Percentiles rank a stretch among this genome's conserved stretches.
phyloP scores from a whole-genome alignment of 495 filamentous ascomycete species.

The Neurospora sp. region DNA sequence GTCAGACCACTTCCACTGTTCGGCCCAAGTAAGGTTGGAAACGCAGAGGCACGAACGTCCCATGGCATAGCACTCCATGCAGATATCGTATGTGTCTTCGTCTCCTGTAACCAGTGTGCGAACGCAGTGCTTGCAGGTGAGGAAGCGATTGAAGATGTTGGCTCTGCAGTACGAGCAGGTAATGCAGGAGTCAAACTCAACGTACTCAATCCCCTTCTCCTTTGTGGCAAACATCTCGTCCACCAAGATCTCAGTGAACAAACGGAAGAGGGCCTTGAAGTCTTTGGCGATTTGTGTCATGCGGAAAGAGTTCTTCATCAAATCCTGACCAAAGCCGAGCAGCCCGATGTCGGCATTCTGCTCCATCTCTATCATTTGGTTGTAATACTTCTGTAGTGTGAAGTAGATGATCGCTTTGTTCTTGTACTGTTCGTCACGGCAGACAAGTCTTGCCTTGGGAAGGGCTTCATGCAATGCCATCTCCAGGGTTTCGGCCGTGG shows the following conservation, averaged over 20 bases:
- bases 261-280: constrained; percentile 63
- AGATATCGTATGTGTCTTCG: constrained; percentile 82
- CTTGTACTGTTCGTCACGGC: constrained; percentile 98
- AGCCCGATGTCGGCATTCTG: constrained; percentile 29
- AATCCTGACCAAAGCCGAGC: constrained; percentile 34
- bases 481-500: constrained; percentile 79
- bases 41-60: constrained; percentile 84
- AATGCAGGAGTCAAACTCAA: constrained; percentile 76
- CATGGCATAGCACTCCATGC: constrained; percentile 94
- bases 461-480: constrained; percentile 78
- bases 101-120: constrained; percentile 46
- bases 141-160: constrained; percentile 94
- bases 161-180: constrained; percentile 93
- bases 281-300: constrained; percentile 61
- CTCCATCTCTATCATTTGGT: constrained; percentile 46
- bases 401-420: constrained; percentile 92
- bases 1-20: constrained; percentile 80
- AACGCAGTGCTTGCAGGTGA: constrained; percentile 78
- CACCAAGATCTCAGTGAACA: constrained; percentile 68
- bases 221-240: constrained; percentile 72
- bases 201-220: constrained; percentile 57
- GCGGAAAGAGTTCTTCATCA: constrained; percentile 42
- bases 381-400: constrained; percentile 67
- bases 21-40: constrained; percentile 77
- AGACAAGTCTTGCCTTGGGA: constrained; percentile 78